Conservation (phyloP, 2,329 filamentous ascomycete genomes). For the Huntiella decipiens region DNA sequence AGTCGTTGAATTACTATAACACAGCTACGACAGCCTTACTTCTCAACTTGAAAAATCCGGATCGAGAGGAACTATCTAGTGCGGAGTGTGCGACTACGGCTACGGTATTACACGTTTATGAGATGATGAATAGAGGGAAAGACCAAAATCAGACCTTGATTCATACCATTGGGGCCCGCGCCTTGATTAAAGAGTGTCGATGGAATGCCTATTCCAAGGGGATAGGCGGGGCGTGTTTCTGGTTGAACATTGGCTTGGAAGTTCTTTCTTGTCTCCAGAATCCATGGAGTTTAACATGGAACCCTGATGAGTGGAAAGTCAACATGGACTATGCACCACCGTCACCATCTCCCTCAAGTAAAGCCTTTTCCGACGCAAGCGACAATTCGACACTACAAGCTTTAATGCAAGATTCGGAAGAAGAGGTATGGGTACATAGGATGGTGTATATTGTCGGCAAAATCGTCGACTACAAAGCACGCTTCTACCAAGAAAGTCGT, state of each 20-base stretch:
- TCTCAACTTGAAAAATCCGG: slow-evolving; percentile 60
- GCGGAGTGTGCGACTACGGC: slow-evolving; percentile 74
- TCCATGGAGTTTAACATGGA: slow-evolving; percentile 74
- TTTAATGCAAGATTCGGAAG: neutral
- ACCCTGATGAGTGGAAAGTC: slow-evolving; percentile 77
- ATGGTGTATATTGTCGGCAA: slow-evolving; percentile 81
- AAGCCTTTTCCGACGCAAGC: neutral
- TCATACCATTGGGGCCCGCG: slow-evolving; percentile 68
- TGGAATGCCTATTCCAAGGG: slow-evolving; percentile 69
- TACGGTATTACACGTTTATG: slow-evolving; percentile 77
- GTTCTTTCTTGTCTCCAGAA: slow-evolving; percentile 73
- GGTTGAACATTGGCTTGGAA: slow-evolving; percentile 83
- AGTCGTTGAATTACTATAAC: slow-evolving; percentile 37
- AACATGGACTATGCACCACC: slow-evolving; percentile 46
- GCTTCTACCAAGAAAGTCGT: neutral
- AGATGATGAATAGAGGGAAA: slow-evolving; percentile 52
- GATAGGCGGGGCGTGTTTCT: slow-evolving; percentile 77
- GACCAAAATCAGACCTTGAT: slow-evolving; percentile 65
- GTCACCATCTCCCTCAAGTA: slow-evolving; percentile 3
- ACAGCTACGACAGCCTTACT: slow-evolving; percentile 64
- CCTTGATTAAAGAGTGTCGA: slow-evolving; percentile 71
- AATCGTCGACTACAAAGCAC: slow-evolving; percentile 63
- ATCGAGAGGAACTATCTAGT: slow-evolving; percentile 42
- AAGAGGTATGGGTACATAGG: slow-evolving; percentile 58
- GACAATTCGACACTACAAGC: neutral